Conservation (phyloP, 2,329 filamentous ascomycete genomes). For the Cercospora sp. region DNA sequence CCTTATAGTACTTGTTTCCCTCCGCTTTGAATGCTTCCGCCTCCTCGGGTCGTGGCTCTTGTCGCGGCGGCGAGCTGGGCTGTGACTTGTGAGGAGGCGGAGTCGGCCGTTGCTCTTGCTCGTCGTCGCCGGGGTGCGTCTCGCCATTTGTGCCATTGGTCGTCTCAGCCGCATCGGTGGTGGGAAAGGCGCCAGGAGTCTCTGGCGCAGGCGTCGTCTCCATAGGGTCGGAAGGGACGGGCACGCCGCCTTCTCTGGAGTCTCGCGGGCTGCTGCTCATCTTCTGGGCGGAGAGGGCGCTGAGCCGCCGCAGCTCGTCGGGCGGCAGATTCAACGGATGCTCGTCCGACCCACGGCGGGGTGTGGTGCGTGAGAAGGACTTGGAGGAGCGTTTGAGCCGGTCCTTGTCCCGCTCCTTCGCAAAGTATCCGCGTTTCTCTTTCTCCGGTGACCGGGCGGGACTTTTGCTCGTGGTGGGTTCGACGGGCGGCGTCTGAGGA, state of each 20-base stretch:
- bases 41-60: slow-evolving; percentile 59
- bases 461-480: neutral
- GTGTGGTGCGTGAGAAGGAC: slow-evolving; percentile 37
- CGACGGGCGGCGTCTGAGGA: slow-evolving; percentile 5
- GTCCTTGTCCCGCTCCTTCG: slow-evolving; percentile 32
- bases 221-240: slow-evolving; percentile 31
- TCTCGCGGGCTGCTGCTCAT: slow-evolving; percentile 29
- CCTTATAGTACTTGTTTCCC: slow-evolving; percentile 97
- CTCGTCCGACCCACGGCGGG: slow-evolving; percentile 53
- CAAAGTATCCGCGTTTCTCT: slow-evolving; percentile 30
- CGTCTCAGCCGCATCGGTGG: slow-evolving; percentile 29
- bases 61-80: slow-evolving; percentile 49
- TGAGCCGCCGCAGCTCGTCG: slow-evolving; percentile 79
- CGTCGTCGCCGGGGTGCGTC: slow-evolving; percentile 33
- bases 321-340: slow-evolving; percentile 84
- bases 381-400: slow-evolving; percentile 29
- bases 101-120: slow-evolving; percentile 55
- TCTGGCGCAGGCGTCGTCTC: slow-evolving; percentile 37
- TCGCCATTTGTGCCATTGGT: slow-evolving; percentile 43
- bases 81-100: slow-evolving; percentile 69
- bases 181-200: slow-evolving; percentile 51
- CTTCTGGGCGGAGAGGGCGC: slow-evolving; percentile 51
- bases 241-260: slow-evolving; percentile 29
- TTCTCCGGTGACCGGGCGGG: slow-evolving; percentile 9
- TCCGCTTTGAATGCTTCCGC: slow-evolving; percentile 89